phyloP scores from a whole-genome alignment of 768 basidiomycete species.

The Pisolithus sp. region DNA sequence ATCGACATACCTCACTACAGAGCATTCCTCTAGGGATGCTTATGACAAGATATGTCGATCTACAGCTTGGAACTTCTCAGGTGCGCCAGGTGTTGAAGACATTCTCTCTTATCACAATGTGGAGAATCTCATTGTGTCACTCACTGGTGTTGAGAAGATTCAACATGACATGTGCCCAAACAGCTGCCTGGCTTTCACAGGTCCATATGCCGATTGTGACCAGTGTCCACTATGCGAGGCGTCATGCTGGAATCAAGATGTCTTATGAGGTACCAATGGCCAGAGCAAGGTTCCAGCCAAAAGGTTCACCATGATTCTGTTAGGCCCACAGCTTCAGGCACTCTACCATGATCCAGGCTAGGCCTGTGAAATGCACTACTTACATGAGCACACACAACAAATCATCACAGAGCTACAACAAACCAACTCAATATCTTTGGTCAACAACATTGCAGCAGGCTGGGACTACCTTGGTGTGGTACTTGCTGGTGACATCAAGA shows the following conservation, averaged over 20 bases:
- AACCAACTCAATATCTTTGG: neutral
- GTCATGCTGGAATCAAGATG: too few relatives aligned
- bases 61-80: too few relatives aligned
- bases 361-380: slow-evolving; percentile 1
- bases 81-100: too few relatives aligned
- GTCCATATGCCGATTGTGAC: too few relatives aligned
- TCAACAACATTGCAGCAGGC: slow-evolving; percentile 5
- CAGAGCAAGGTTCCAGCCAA: slow-evolving; percentile 3
- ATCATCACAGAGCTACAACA: slow-evolving; percentile 3
- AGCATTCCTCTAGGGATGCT: slow-evolving; percentile 5
- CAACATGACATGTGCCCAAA: slow-evolving; percentile 10
- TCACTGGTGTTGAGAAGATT: slow-evolving; percentile 2
- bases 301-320: slow-evolving; percentile 11
- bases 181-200: slow-evolving; percentile 11
- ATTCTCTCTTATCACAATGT: too few relatives aligned
- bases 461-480: slow-evolving; percentile 1
- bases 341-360: slow-evolving; percentile 9
- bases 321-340: slow-evolving; percentile 17
- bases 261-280: too few relatives aligned
- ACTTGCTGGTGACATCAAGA: neutral
- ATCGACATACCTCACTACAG: slow-evolving; percentile 4
- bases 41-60: too few relatives aligned
- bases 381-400: neutral
- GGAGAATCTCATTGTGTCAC: neutral
- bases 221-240: too few relatives aligned